phyloP scores from a whole-genome alignment of 2,329 filamentous ascomycete species.

The Nigrospora sphaerica region DNA sequence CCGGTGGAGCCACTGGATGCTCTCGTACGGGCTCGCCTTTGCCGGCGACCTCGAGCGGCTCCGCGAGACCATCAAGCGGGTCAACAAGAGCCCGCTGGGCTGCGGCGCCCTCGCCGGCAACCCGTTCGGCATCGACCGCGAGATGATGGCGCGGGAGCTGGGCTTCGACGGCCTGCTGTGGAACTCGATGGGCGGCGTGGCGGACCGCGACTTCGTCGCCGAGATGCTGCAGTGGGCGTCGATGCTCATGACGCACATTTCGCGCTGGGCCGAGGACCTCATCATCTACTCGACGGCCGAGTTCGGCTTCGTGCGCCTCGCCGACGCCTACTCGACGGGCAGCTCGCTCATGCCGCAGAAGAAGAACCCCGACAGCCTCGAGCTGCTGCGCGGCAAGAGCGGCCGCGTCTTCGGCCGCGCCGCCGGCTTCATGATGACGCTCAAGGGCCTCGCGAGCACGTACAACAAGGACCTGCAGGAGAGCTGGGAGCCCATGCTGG shows the following conservation, averaged over 20 bases:
- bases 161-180: conserved; percentile 62
- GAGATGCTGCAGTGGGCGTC: conserved; percentile 66
- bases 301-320: conserved; percentile 68
- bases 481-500: conserved; percentile 76
- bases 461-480: conserved; percentile 96
- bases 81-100: conserved; percentile 60
- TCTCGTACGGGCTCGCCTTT: conserved; percentile 62
- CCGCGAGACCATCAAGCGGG: conserved; percentile 56
- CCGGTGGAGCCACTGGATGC: conserved; percentile 68
- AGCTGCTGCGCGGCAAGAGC: conserved; percentile 65
- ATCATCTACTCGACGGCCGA: conserved; percentile 71
- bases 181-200: conserved; percentile 61
- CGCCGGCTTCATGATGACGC: conserved; percentile 29
- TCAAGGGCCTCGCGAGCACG: conserved; percentile 65
- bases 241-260: conserved; percentile 64
- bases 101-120: conserved; percentile 70
- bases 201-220: conserved; percentile 65
- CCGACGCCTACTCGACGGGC: conserved; percentile 75
- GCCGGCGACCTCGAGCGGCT: conserved; percentile 61
- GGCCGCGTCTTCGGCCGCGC: conserved; percentile 40
- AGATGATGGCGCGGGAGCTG: conserved; percentile 64
- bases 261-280: conserved; percentile 65
- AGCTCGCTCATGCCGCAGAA: conserved; percentile 77
- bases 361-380: conserved; percentile 73
- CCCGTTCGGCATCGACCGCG: conserved; percentile 65